phyloP scores from a whole-genome alignment of 2,329 filamentous ascomycete species.

The Seiridium unicorne region DNA sequence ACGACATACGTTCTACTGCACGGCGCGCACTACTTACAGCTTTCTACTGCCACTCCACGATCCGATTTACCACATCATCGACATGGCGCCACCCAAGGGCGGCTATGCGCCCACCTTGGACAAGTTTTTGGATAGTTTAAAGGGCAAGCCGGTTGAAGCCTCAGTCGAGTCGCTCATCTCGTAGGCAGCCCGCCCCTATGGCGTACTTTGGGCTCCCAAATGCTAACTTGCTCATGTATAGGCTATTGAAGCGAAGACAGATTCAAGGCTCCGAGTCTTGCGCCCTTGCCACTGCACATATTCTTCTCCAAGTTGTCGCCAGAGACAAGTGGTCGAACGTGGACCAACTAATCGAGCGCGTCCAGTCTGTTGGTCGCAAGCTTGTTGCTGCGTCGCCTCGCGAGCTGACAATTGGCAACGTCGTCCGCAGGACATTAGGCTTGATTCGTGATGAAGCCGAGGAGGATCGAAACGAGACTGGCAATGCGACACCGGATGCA shows the following conservation, averaged over 20 bases:
- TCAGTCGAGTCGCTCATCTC: slow-evolving; percentile 82
- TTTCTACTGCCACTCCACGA: background rate
- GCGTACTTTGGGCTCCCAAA: background rate
- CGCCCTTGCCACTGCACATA: slow-evolving; percentile 85
- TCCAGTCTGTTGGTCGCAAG: slow-evolving; percentile 74
- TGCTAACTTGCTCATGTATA: slow-evolving; percentile 33
- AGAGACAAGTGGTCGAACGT: slow-evolving; percentile 77
- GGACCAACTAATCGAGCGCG: slow-evolving; percentile 73
- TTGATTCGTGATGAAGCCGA: slow-evolving; percentile 89
- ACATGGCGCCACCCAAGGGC: slow-evolving; percentile 57
- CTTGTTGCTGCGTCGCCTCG: slow-evolving; percentile 82
- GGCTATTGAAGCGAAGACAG: slow-evolving; percentile 85
- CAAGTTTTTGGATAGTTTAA: slow-evolving; percentile 77
- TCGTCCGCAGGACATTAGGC: slow-evolving; percentile 84
- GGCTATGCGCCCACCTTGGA: slow-evolving; percentile 70
- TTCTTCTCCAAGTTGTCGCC: slow-evolving; percentile 83
- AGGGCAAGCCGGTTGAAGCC: slow-evolving; percentile 71
- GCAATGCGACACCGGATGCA: slow-evolving; percentile 49
- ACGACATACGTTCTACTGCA: too few species aligned
- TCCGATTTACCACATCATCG: background rate
- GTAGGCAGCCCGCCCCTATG: slow-evolving; percentile 46
- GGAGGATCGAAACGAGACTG: slow-evolving; percentile 68
- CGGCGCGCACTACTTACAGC: too few species aligned
- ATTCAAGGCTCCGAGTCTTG: slow-evolving; percentile 86
- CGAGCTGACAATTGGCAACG: slow-evolving; percentile 91